Conservation (phyloP, 2,329 filamentous ascomycete genomes). For the Sarocladiaceae sp. region DNA sequence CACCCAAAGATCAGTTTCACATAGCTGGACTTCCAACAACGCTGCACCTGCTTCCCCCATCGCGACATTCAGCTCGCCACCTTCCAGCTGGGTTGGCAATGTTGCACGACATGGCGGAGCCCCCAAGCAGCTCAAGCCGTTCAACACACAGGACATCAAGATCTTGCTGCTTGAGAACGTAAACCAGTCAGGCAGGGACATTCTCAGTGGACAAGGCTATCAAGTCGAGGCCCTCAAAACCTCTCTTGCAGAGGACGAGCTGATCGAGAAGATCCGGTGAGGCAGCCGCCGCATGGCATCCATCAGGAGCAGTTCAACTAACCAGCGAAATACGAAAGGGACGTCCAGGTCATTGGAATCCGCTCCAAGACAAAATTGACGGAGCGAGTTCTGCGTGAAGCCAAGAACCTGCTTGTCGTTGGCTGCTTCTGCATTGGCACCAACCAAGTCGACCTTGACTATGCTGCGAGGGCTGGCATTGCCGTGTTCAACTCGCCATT, state of each 20-base stretch:
- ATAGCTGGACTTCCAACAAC: conserved; percentile 6
- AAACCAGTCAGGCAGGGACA: conserved; percentile 81
- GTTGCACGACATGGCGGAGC: conserved; percentile 24
- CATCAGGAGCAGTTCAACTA: too few relatives aligned
- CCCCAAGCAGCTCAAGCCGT: conserved; percentile 81
- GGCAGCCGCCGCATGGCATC: conserved; percentile 19
- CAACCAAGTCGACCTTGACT: conserved; percentile 86
- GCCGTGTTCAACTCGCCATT: conserved; percentile 99
- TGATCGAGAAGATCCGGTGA: conserved; percentile 94
- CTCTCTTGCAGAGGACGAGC: conserved; percentile 82
- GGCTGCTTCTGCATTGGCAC: conserved; percentile 99
- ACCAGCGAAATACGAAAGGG: conserved; percentile 39
- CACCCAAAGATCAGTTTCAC: not conserved
- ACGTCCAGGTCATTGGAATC: conserved; percentile 96
- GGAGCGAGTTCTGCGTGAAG: conserved; percentile 74
- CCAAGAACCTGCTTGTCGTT: conserved; percentile 90
- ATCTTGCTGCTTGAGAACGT: conserved; percentile 94
- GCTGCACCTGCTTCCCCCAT: conserved; percentile 6
- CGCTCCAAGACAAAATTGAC: conserved; percentile 96
- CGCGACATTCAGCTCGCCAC: conserved; percentile 5
- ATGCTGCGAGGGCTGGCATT: conserved; percentile 77
- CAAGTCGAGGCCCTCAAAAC: conserved; percentile 90
- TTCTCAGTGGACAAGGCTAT: conserved; percentile 80
- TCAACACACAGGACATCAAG: conserved; percentile 93
- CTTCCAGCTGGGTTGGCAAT: conserved; percentile 50